phyloP scores from a whole-genome alignment of 192 early-diverging fungal genomes.

The Kickxella alabastrina region DNA sequence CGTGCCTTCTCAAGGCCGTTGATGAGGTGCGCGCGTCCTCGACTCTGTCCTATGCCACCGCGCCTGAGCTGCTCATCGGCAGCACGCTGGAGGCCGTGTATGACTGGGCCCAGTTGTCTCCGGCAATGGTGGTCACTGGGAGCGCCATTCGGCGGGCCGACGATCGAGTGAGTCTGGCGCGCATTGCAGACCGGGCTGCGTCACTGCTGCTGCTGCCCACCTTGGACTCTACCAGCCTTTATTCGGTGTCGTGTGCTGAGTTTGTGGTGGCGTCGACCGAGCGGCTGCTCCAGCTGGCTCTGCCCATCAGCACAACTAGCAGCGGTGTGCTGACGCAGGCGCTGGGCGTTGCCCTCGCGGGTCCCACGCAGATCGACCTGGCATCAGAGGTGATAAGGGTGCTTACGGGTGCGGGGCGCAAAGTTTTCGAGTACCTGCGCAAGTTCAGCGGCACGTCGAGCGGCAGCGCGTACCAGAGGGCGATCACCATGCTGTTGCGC shows the following conservation, averaged over 20 bases:
- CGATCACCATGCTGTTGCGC: conserved; percentile 18
- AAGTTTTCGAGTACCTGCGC: conserved; percentile 10
- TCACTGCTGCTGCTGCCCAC: conserved; percentile 1
- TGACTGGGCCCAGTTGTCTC: conserved; percentile 19
- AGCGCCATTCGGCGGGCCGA: conserved; percentile 6
- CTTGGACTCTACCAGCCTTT: neutral
- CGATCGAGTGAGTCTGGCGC: conserved; percentile 22
- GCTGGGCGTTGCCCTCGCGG: conserved; percentile 3
- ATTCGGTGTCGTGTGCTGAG: conserved; percentile 19
- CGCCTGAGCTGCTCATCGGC: conserved; percentile 19
- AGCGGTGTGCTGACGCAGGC: too few species aligned
- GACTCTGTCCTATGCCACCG: neutral
- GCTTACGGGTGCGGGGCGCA: conserved; percentile 10
- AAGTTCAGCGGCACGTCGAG: neutral
- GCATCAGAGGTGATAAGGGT: conserved; percentile 3
- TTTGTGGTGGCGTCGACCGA: conserved; percentile 27
- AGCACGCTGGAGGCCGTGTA: conserved; percentile 11
- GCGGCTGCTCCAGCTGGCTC: conserved; percentile 25
- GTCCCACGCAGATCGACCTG: conserved; percentile 15
- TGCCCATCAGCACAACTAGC: conserved; percentile 8
- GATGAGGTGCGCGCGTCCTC: neutral
- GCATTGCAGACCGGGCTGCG: conserved; percentile 17
- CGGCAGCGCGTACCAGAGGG: neutral
- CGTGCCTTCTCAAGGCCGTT: conserved; percentile 1
- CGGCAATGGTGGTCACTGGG: conserved; percentile 9